Base-by-base conservation (phyloP, 139 green algal species). In the Zygnema circumcarinatum region DNA sequence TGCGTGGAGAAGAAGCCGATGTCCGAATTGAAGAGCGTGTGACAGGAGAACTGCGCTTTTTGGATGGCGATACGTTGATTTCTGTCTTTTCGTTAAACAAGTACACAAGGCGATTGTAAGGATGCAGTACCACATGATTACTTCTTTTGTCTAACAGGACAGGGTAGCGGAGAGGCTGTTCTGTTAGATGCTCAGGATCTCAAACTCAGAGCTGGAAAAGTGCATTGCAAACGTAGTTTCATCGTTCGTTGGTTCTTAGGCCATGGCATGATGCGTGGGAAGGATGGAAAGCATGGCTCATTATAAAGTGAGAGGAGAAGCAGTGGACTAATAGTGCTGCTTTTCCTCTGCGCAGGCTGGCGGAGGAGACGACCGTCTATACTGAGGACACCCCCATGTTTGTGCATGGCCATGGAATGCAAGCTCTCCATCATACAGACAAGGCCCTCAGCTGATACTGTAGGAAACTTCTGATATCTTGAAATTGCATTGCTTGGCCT, bases 31-130 rank as follows among this genome's bases (percentile, higher is more conserved):
- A 39, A 21, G 36, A 88, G 72, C 68, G 83, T n/a, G n/a, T 88
- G 22, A 38, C 56, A 1, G 83, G 83, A 36, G 72, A 88, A 7
- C 68, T 88, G 29, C 39, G 72, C 31, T 88, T 83, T 56, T 54
- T 88, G 36, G 83, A 88, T 73, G 83, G 83, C 2, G n/a, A 35
- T 38, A 82, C 68, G 25, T 32, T 88, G 21, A 21, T 83, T 52
- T 67, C 83, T 11, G n/a, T 75, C 25, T 20, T 83, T 1, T 38
- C 68, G 1, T 75, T 88, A 21, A 88, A 83, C 69, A 88, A 88
- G 72, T 38, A 74, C 40, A 35, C 74, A 35, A 83, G 39, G 1
- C 35, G 67, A 21, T 16, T 73, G 83, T 88, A 39, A 88, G 83
- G 31, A 33, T 20, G 11, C n/a, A 41, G n/a, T 11, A 16, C n/a